A percentile compares a stretch with the other conserved stretches of the same genome.
Conservation (phyloP, 139 green algal species). For the Ettlia oleoabundans region DNA sequence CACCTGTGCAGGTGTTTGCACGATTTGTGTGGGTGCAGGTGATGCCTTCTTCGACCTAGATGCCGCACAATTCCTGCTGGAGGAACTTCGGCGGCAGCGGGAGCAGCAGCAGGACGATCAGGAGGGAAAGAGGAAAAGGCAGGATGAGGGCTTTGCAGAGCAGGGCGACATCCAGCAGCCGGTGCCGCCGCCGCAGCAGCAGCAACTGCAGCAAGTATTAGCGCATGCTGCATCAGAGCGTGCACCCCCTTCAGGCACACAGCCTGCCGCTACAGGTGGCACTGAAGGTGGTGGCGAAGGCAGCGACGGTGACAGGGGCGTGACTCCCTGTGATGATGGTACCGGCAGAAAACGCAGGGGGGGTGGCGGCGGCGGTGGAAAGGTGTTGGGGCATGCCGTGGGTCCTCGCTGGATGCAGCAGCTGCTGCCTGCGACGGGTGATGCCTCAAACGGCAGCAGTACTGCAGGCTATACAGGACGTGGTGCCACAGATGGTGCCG, state of each 20-base stretch:
- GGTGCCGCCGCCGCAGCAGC: neutral
- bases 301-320: no score
- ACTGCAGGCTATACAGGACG: no score
- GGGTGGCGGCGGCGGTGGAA: no score
- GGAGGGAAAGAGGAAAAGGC: neutral
- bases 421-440: conserved; percentile 32
- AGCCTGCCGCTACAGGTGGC: neutral
- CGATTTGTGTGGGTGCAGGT: conserved; percentile 3
- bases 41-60: conserved; percentile 91
- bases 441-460: no score
- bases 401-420: conserved; percentile 59
- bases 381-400: conserved; percentile 60
- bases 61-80: conserved; percentile 76
- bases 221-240: neutral
- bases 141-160: conserved; percentile 10
- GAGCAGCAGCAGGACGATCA: neutral
- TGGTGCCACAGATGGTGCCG: no score
- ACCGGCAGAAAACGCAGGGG: no score
- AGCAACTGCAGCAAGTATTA: conserved; percentile 29
- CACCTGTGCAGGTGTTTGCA: neutral
- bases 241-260: no score
- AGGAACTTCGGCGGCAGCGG: conserved; percentile 42
- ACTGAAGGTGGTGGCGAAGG: neutral
- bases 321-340: no score
- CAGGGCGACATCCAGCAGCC: neutral